Evolutionary conservation across 2,329 filamentous ascomycete species (phyloP), one percentile per base, ranked within the genome.

Genomic region (Apiospora marii): DNA sequence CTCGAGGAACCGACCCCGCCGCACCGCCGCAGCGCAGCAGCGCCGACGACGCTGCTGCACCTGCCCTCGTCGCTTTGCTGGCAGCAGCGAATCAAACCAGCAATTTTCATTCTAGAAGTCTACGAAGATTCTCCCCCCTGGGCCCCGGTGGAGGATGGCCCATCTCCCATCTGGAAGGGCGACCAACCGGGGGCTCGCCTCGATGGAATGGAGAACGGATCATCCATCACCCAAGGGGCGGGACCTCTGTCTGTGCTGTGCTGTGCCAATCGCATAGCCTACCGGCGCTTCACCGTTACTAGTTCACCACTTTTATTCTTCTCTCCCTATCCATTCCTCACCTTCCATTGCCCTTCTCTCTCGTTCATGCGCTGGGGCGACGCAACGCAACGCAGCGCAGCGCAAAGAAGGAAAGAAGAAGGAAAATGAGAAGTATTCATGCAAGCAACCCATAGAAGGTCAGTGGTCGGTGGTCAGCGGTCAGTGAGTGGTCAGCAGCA

Each of bases 231-330:
- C 27, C 43, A 10, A 37, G 37, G 53, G 53, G 53, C 30, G 14
- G 27, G 27, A 30, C 6, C 58, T 49, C 37, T 22, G 34, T 64
- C 58, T 24, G 58, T 64, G 58, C 58, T 64, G 58, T 37, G 34
- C 34, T 64, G 58, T 37, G 34, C 34, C 58, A 64, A 51, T 51
- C 49, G n/a, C n/a, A 51, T 22, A 64, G 58, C 34, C 58, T 24
- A 22, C 58, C 58, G 58, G 24, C 30, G 46, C 46, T 49, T 58
- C 58, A 64, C 58, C 58, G 58, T 64, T 64, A 19, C 58, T 22
- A 41, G 37, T 34, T 64, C 19, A 41, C 58, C 58, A 64, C 58
- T 64, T 64, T 64, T 64, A 13, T 19, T 41, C 34, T 64, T 34
- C 16, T 10, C 16, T 61, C 24, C n/a, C 13, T 58, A 4, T 30